These are phyloP conservation scores for Solanum bulbocastanum DNA, from an alignment of 257 asterid genomes.

Conservation along the genomic window DNA sequence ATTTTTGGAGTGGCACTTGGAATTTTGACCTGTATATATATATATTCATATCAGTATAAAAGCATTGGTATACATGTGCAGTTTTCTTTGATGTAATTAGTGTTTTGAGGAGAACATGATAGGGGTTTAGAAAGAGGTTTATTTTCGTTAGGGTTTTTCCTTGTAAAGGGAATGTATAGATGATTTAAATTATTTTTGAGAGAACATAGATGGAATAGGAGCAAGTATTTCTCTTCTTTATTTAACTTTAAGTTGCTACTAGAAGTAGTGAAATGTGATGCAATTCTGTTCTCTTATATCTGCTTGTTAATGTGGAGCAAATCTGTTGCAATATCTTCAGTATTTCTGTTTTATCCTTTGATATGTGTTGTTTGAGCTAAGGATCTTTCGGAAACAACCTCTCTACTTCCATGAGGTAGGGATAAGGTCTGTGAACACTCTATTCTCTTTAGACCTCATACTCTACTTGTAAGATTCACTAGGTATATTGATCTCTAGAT, in stretches of 20 bases:
- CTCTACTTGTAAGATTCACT: neutral
- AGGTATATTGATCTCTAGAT: neutral
- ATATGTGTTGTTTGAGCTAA: neutral
- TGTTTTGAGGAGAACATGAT: neutral
- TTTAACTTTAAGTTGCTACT: neutral
- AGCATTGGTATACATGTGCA: conserved; percentile 24
- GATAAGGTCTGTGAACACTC: neutral
- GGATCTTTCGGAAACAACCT: neutral
- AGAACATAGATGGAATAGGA: neutral
- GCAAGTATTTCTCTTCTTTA: neutral
- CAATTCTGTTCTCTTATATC: neutral
- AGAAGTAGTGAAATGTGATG: neutral
- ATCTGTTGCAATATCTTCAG: neutral
- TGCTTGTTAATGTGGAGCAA: neutral
- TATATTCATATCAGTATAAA: conserved; percentile 32
- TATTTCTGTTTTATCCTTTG: neutral
- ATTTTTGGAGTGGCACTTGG: neutral
- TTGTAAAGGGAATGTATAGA: neutral
- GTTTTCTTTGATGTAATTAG: conserved; percentile 17
- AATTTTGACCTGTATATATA: conserved; percentile 14
- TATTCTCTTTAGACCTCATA: neutral
- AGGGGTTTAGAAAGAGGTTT: neutral
- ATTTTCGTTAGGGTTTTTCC: neutral
- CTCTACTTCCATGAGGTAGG: neutral
- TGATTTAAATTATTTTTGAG: neutral